phyloP scores from a whole-genome alignment of 2,329 filamentous ascomycete genomes.

The Xylariomycetidae sp. region DNA sequence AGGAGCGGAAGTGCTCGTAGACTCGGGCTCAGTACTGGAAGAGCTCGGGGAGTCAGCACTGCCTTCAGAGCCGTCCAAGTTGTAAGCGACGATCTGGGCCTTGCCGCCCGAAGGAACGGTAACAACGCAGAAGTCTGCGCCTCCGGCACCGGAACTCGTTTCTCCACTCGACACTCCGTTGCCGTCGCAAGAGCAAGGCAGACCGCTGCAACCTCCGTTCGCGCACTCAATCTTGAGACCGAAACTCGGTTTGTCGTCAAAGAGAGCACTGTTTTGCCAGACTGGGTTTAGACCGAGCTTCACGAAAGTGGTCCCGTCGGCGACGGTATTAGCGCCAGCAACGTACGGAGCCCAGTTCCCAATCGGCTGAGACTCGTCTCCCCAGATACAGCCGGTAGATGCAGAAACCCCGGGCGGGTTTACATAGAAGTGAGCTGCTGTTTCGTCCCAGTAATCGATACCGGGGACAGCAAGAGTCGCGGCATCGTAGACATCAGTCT shows the following conservation, averaged over 20 bases:
- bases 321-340: conserved; percentile 65
- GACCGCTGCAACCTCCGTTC: conserved; percentile 58
- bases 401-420: conserved; percentile 62
- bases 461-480: conserved; percentile 66
- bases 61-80: conserved; percentile 37
- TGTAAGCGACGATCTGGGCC: conserved; percentile 61
- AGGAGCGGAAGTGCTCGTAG: conserved; percentile 26
- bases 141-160: conserved; percentile 56
- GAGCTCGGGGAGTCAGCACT: conserved; percentile 18
- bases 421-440: conserved; percentile 74
- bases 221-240: conserved; percentile 67
- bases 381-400: conserved; percentile 65
- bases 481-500: conserved; percentile 56
- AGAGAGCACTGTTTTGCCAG: conserved; percentile 52
- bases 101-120: conserved; percentile 62
- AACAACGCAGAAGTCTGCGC: conserved; percentile 67
- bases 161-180: conserved; percentile 54
- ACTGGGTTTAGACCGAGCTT: conserved; percentile 77
- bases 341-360: conserved; percentile 78
- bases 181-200: conserved; percentile 67
- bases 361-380: conserved; percentile 51
- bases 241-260: conserved; percentile 53
- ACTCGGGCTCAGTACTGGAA: conserved; percentile 20
- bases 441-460: conserved; percentile 62
- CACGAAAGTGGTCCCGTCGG: conserved; percentile 60